phyloP scores from a whole-genome alignment of 2,329 filamentous ascomycete genomes.

The Falciphora oryzae region DNA sequence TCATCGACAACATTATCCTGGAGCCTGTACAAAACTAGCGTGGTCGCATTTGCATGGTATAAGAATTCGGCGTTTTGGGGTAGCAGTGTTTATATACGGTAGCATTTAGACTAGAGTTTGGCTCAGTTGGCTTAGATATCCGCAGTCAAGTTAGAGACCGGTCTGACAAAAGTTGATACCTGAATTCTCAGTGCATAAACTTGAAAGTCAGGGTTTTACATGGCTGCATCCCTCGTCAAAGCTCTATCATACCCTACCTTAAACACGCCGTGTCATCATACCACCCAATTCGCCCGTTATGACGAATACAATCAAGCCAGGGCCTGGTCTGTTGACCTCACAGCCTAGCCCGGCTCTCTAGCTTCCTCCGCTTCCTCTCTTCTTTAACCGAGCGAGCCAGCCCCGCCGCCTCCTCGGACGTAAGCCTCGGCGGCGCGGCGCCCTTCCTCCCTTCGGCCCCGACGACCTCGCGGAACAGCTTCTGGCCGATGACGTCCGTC shows the following conservation, averaged over 20 bases:
- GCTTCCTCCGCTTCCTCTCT: conserved; percentile 40
- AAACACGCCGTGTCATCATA: neutral
- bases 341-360: conserved; percentile 46
- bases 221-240: conserved; percentile 4
- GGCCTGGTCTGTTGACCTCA: conserved; percentile 18
- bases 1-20: conserved; percentile 92
- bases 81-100: neutral
- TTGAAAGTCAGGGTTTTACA: neutral
- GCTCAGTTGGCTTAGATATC: neutral
- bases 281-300: neutral
- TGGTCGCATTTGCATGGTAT: neutral
- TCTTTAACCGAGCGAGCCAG: conserved; percentile 39
- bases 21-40: conserved; percentile 28
- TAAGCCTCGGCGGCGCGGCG: conserved; percentile 36
- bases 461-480: conserved; percentile 58
- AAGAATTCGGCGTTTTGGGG: neutral
- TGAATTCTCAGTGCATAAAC: neutral
- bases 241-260: neutral
- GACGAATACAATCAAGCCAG: neutral
- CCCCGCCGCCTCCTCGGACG: conserved; percentile 42
- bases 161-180: neutral
- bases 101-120: neutral
- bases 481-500: conserved; percentile 65
- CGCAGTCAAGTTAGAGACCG: neutral
- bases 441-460: conserved; percentile 30